phyloP scores from a whole-genome alignment of 108 stramenopile genomes.

The Cylindrotheca fusiformis region DNA sequence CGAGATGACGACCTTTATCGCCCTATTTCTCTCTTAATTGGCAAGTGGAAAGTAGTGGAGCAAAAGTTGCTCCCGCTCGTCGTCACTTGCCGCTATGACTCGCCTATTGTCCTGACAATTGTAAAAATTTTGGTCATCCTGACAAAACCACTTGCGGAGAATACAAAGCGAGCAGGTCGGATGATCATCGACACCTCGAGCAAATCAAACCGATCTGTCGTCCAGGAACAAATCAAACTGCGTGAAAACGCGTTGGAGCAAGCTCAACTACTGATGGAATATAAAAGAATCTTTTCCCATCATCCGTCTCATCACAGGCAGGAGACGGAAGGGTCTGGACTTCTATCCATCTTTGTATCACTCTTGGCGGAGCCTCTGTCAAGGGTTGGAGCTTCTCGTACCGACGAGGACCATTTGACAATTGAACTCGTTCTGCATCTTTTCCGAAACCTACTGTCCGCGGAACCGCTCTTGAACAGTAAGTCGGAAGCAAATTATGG shows the following conservation, averaged over 20 bases:
- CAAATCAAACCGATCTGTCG: constrained; percentile 40
- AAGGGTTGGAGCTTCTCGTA: constrained; percentile 51
- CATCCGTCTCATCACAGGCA: constrained; percentile 54
- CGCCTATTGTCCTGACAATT: constrained; percentile 73
- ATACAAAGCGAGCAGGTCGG: constrained; percentile 64
- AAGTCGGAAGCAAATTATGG: constrained; percentile 10
- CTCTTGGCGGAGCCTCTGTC: constrained; percentile 80
- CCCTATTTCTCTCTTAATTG: constrained; percentile 73
- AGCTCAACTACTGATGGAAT: constrained; percentile 65
- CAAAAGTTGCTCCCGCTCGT: constrained; percentile 82
- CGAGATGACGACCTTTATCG: constrained; percentile 80
- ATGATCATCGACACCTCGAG: constrained; percentile 58
- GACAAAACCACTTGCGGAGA: constrained; percentile 80
- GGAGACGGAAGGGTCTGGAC: constrained; percentile 32
- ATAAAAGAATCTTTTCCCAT: constrained; percentile 68
- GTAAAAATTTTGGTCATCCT: constrained; percentile 86
- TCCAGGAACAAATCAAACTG: constrained; percentile 67
- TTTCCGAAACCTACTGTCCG: constrained; percentile 72
- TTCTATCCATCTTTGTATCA: constrained; percentile 79
- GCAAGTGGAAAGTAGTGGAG: constrained; percentile 78
- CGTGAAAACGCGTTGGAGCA: constrained; percentile 85
- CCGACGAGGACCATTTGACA: constrained; percentile 73
- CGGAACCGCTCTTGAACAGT: constrained; percentile 48
- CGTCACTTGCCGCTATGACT: constrained; percentile 76
- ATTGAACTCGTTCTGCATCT: constrained; percentile 88